Conservation (phyloP, 352 stramenopile species). For the Phytophthora pisi region DNA sequence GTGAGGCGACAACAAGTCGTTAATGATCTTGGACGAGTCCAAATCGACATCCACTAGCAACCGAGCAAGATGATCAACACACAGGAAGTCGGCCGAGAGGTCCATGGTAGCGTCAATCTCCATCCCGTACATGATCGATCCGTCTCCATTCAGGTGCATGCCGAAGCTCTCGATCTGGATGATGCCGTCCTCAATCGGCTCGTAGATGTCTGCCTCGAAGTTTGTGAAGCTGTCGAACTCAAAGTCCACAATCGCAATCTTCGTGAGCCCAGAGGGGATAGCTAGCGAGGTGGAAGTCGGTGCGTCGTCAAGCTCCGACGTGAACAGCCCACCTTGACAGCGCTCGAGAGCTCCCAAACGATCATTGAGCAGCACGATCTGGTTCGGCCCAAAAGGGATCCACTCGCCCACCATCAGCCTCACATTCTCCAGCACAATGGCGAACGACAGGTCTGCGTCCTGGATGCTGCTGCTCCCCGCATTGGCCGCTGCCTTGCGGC, state of each 20-base stretch:
- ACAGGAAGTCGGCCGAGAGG: conserved; percentile 96
- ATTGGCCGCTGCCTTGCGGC: conserved; percentile 75
- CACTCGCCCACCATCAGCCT: conserved; percentile 98
- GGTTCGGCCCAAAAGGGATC: conserved; percentile 97
- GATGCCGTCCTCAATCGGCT: conserved; percentile 91
- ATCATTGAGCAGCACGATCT: conserved; percentile 98
- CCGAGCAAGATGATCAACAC: conserved; percentile 95
- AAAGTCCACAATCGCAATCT: conserved; percentile 98
- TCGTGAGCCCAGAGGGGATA: conserved; percentile 92
- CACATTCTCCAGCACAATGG: conserved; percentile 97
- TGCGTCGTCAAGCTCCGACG: conserved; percentile 91
- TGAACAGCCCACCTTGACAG: conserved; percentile 97
- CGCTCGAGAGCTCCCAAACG: conserved; percentile 95
- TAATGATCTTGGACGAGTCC: conserved; percentile 96
- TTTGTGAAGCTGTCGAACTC: conserved; percentile 98
- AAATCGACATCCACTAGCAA: conserved; percentile 96
- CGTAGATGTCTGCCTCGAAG: conserved; percentile 98
- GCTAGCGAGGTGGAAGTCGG: conserved; percentile 82
- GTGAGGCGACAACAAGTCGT: conserved; percentile 95
- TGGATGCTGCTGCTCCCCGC: conserved; percentile 64
- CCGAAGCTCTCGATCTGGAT: conserved; percentile 99
- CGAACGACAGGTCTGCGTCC: conserved; percentile 93
- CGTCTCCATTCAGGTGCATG: conserved; percentile 82
- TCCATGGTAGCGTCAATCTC: conserved; percentile 97
- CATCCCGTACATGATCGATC: conserved; percentile 89